phyloP scores from a whole-genome alignment of 768 basidiomycete species.

The Boletellus ananas region DNA sequence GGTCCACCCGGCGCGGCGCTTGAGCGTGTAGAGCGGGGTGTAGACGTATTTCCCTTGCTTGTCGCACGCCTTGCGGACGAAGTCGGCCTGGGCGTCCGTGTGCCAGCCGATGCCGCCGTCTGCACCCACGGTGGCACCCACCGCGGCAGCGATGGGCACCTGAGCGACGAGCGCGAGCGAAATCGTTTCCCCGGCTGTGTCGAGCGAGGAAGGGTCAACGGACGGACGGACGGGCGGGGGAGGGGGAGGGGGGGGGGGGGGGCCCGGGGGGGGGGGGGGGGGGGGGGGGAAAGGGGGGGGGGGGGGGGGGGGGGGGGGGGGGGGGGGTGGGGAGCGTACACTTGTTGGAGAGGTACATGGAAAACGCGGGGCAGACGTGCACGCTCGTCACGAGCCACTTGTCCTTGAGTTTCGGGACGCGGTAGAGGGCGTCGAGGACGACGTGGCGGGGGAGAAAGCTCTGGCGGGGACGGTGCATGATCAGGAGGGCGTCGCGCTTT shows the following conservation, averaged over 20 bases:
- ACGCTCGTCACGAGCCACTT: constrained; percentile 33
- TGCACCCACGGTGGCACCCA: constrained; percentile 14
- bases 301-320: no score
- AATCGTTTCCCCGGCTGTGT: constrained; percentile 23
- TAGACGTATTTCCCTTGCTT: constrained; percentile 18
- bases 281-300: no score
- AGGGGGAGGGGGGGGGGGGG: no score
- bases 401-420: constrained; percentile 22
- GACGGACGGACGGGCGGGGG: background rate
- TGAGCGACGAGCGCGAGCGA: constrained; percentile 20
- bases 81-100: constrained; percentile 14
- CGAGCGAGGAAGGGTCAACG: background rate
- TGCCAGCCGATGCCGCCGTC: constrained; percentile 18
- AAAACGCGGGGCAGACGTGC: constrained; percentile 32
- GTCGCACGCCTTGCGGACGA: constrained; percentile 25
- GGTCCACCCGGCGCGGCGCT: background rate
- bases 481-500: constrained; percentile 32
- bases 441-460: constrained; percentile 18
- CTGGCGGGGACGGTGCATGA: constrained; percentile 31
- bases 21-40: constrained; percentile 28
- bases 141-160: constrained; percentile 7
- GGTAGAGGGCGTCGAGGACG: constrained; percentile 24
- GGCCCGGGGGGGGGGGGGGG: no score
- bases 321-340: no score
- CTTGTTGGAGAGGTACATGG: constrained; percentile 33